Base-by-base conservation (phyloP, 371 early-diverging fungal species). In the Mortierella sp. region DNA sequence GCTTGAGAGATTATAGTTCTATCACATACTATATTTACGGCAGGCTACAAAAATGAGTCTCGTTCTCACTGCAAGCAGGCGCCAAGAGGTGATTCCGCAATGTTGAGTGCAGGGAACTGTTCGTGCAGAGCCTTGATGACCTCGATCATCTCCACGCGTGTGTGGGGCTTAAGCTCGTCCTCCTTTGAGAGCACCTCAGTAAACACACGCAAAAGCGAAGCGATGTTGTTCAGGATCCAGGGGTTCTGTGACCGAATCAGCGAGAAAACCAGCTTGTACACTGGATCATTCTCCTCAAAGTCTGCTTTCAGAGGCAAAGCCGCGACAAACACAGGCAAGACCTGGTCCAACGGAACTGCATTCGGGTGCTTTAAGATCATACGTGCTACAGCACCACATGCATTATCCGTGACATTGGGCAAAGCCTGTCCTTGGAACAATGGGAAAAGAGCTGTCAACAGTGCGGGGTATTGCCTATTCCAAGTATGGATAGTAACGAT, bases 321-420 rank as follows among this genome's bases (percentile, higher is more conserved):
- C 19, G 64, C 65, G 6, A 91, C 75, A 61, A 93, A 80, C 19
- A 83, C 86, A n/a, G 90, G 92, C 26, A 95, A 66, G 15, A 90
- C 89, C 51, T 84, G 39, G 6, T 65, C 90, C 53, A 93, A 70
- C 8, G 94, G 94, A 8, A 94, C 85, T 4, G 86, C 87, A 30
- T 86, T 78, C 6, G 92, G 89, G 57, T 84, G 81, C 32, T 83
- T 82, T 47, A 92, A 58, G 47, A 94, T 88, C 73, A 95, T 83
- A 21, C 96, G 85, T 7, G 92, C 89, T 23, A 94, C 90, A 32
- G 94, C 92, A 30, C 96, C 96, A 39, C 92, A 89, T 19, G 96
- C 96, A 76, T 96, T 96, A 72, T 96, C 96, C 27, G 86, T 84
- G 15, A 84, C 82, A 69, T 94, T 93, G 50, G 83, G 83, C 19